phyloP scores from a whole-genome alignment of 2,329 filamentous ascomycete genomes.

The Claviceps fusiformis region DNA sequence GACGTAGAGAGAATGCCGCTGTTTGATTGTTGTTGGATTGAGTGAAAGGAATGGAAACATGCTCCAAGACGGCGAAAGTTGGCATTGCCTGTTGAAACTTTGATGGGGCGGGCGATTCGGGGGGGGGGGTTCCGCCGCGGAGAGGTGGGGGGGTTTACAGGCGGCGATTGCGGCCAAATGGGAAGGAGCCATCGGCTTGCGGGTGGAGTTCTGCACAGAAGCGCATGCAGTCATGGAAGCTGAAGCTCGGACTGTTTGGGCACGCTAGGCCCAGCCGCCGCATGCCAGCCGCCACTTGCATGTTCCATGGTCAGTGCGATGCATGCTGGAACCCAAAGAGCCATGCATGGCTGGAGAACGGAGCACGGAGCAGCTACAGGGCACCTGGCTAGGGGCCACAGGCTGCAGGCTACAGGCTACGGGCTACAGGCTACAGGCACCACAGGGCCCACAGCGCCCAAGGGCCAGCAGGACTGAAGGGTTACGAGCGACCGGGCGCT shows the following conservation, averaged over 20 bases:
- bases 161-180: background rate
- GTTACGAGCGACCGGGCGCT: too few relatives aligned
- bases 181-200: background rate
- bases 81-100: too few relatives aligned
- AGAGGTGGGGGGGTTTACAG: background rate
- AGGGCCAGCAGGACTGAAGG: too few relatives aligned
- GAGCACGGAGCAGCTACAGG: background rate
- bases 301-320: too few relatives aligned
- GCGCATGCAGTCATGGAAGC: background rate
- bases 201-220: background rate
- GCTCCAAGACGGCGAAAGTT: background rate
- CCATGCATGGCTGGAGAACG: too few relatives aligned
- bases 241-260: background rate
- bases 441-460: too few relatives aligned
- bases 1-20: constrained; percentile 1
- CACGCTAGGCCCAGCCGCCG: background rate
- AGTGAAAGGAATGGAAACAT: constrained; percentile 3
- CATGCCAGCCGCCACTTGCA: background rate
- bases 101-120: background rate
- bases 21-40: constrained; percentile 3
- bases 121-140: too few relatives aligned
- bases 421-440: too few relatives aligned
- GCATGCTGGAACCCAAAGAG: too few relatives aligned
- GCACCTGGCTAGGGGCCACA: too few relatives aligned
- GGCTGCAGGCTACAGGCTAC: too few relatives aligned